phyloP scores from a whole-genome alignment of 148 eudicot genomes.

The Fagopyrum tataricum region DNA sequence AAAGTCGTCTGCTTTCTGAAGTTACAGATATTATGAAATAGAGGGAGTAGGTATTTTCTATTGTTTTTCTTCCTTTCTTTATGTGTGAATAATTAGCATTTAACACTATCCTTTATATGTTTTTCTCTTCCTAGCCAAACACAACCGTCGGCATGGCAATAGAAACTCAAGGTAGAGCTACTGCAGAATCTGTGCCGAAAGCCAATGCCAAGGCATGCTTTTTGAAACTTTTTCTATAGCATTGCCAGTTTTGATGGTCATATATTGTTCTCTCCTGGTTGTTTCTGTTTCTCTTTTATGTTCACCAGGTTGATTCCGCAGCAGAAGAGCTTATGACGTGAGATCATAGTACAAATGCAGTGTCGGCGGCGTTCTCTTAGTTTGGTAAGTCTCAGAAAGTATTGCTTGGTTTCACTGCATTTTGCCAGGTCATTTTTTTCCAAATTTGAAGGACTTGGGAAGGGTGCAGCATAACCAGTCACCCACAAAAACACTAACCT shows the following conservation, averaged over 20 bases:
- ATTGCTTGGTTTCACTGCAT: conserved; percentile 11
- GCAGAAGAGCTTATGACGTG: neutral
- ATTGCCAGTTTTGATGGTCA: conserved; percentile 30
- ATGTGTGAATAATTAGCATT: neutral
- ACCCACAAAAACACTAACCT: neutral
- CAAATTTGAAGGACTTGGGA: conserved; percentile 7
- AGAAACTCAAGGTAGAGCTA: conserved; percentile 52
- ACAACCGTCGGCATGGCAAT: conserved; percentile 39
- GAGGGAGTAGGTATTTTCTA: no score
- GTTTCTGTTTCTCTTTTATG: conserved; percentile 23
- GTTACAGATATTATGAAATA: no score
- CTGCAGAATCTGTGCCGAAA: conserved; percentile 36
- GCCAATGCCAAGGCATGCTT: conserved; percentile 54
- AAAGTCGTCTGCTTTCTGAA: no score
- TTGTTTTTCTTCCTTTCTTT: neutral
- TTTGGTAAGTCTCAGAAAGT: conserved; percentile 12
- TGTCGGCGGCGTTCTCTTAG: neutral
- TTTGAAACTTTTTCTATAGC: conserved; percentile 19
- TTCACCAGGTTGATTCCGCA: conserved; percentile 41
- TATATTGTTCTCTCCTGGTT: conserved; percentile 25
- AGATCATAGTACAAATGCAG: neutral
- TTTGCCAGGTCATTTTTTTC: conserved; percentile 12
- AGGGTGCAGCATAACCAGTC: neutral
- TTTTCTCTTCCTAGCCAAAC: conserved; percentile 34
- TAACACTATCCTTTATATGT: neutral